Evolutionary conservation across 2,329 filamentous ascomycete genomes (phyloP).

Genomic region (Elsinoe fawcettii): DNA sequence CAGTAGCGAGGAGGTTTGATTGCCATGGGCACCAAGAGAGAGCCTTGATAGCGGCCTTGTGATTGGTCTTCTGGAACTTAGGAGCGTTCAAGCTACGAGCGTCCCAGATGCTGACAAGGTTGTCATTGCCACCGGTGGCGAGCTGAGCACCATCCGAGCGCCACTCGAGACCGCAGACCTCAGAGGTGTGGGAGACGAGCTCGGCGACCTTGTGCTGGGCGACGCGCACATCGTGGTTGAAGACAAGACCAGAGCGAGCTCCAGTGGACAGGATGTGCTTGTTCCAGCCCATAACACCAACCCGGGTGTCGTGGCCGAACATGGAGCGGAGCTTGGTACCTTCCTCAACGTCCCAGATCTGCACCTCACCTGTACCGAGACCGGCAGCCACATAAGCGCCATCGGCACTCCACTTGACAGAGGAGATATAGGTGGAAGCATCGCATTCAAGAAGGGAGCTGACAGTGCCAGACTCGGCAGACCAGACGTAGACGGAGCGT

Average conservation of each 20-base stretch:
- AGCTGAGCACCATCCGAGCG: conserved; percentile 92
- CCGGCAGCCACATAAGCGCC: conserved; percentile 94
- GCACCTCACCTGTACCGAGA: conserved; percentile 88
- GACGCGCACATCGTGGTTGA: conserved; percentile 97
- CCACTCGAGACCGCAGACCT: conserved; percentile 98
- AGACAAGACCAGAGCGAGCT: conserved; percentile 87
- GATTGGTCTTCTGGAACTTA: conserved; percentile 99
- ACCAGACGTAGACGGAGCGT: conserved; percentile 97
- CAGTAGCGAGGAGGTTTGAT: conserved; percentile 90
- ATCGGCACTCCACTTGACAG: conserved; percentile 97
- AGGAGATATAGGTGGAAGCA: conserved; percentile 91
- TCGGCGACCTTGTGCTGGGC: conserved; percentile 97
- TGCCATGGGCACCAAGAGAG: conserved; percentile 99
- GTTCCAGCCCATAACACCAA: conserved; percentile 98
- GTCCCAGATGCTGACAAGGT: conserved; percentile 98
- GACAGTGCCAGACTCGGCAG: conserved; percentile 84
- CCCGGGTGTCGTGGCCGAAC: conserved; percentile 93
- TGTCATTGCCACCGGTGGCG: conserved; percentile 96
- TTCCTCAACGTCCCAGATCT: conserved; percentile 98
- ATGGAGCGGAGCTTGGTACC: conserved; percentile 94
- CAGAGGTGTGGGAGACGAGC: conserved; percentile 92
- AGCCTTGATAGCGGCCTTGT: conserved; percentile 97
- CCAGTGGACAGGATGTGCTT: conserved; percentile 96
- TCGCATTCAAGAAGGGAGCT: conserved; percentile 80
- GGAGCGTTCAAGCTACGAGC: conserved; percentile 85